phyloP scores from a whole-genome alignment of 75 land plant genomes.

The Pseudotsuga menziesii region DNA sequence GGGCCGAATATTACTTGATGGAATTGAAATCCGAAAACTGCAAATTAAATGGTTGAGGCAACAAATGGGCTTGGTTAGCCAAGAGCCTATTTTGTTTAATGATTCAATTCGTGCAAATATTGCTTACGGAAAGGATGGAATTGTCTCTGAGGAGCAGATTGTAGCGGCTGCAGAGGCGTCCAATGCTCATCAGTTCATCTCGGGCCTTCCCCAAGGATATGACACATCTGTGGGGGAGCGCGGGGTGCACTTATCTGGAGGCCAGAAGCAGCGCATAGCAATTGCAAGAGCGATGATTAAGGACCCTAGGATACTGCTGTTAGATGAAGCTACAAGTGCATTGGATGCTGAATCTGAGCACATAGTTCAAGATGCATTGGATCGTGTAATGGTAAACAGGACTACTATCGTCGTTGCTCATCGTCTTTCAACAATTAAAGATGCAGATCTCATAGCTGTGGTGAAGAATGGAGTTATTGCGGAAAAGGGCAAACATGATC shows the following conservation, averaged over 20 bases:
- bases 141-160: constrained; percentile 41
- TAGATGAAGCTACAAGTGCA: constrained; percentile 87
- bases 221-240: constrained; percentile 65
- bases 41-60: constrained; percentile 55
- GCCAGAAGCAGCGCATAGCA: constrained; percentile 83
- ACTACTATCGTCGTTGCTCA: constrained; percentile 81
- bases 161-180: constrained; percentile 47
- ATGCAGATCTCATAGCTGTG: constrained; percentile 73
- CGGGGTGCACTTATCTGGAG: constrained; percentile 83
- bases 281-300: constrained; percentile 81
- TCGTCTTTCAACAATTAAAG: constrained; percentile 71
- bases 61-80: constrained; percentile 62
- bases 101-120: constrained; percentile 51
- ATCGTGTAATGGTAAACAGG: constrained; percentile 62
- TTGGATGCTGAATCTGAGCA: constrained; percentile 81
- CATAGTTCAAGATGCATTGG: constrained; percentile 80
- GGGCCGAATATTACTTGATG: constrained; percentile 44
- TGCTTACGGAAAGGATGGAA: constrained; percentile 48
- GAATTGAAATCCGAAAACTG: constrained; percentile 40
- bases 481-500: constrained; percentile 79
- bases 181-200: constrained; percentile 59
- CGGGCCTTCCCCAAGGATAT: constrained; percentile 47
- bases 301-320: constrained; percentile 57
- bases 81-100: constrained; percentile 54
- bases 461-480: constrained; percentile 66